Conservation (phyloP, 2,329 filamentous ascomycete species). For the Epichloe hybrida region DNA sequence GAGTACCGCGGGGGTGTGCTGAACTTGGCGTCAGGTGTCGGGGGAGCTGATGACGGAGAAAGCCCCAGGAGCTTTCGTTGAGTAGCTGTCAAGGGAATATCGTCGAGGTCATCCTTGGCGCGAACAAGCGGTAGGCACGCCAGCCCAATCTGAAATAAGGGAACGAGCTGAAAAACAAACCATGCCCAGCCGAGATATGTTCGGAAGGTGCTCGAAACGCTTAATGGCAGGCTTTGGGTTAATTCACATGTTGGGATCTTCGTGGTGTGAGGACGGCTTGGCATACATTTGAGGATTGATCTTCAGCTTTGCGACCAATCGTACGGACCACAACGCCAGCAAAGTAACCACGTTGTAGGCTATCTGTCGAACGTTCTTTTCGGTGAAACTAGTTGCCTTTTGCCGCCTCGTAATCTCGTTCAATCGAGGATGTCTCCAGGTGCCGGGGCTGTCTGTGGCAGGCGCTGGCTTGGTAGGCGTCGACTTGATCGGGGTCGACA, state of each 20-base stretch:
- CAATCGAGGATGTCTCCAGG: slow-evolving; percentile 82
- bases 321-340: slow-evolving; percentile 23
- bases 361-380: slow-evolving; percentile 60
- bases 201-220: slow-evolving; percentile 19
- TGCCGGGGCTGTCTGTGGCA: slow-evolving; percentile 49
- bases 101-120: slow-evolving; percentile 61
- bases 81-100: slow-evolving; percentile 66
- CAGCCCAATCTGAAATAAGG: slow-evolving; percentile 55
- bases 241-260: not conserved
- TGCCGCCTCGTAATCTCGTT: slow-evolving; percentile 76
- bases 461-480: slow-evolving; percentile 29
- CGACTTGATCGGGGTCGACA: slow-evolving; percentile 19
- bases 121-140: slow-evolving; percentile 62
- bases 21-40: slow-evolving; percentile 56
- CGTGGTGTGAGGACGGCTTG: too few species aligned
- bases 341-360: slow-evolving; percentile 49
- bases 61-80: slow-evolving; percentile 79
- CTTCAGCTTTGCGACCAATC: slow-evolving; percentile 22
- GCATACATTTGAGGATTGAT: slow-evolving; percentile 25
- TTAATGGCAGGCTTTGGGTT: slow-evolving; percentile 8
- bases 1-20: slow-evolving; percentile 86
- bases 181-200: slow-evolving; percentile 30
- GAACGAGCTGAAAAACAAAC: slow-evolving; percentile 38
- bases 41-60: slow-evolving; percentile 48
- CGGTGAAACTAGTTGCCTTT: slow-evolving; percentile 63